Percentiles rank a stretch among this genome's conserved stretches.
These are phyloP conservation scores for Acer negundo DNA, from an alignment of 345 rosid genomes.

Conservation along the genomic window DNA sequence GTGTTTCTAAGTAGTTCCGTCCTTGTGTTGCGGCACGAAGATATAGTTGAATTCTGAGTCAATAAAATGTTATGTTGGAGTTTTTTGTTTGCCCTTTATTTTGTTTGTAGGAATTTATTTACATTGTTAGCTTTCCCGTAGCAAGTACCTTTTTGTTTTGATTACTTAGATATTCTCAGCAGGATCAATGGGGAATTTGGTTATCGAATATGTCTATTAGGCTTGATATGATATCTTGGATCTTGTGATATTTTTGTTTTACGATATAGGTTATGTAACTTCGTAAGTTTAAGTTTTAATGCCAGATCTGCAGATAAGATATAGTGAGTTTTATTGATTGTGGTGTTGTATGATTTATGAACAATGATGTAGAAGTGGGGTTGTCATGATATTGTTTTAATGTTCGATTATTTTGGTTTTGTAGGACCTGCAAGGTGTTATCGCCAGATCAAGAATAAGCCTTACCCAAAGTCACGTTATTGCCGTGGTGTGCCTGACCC, in stretches of 20 bases:
- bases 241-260: too few species aligned
- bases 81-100: too few species aligned
- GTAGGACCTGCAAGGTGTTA: slow-evolving; percentile 67
- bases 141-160: too few species aligned
- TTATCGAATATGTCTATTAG: neutral
- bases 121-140: too few species aligned
- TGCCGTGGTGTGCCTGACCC: slow-evolving; percentile 83
- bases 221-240: neutral
- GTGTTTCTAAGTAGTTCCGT: too few species aligned
- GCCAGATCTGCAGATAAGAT: neutral
- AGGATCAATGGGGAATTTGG: neutral
- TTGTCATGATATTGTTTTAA: neutral
- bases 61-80: too few species aligned
- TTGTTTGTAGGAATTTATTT: too few species aligned
- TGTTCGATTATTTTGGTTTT: slow-evolving; percentile 5
- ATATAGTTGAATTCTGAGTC: too few species aligned
- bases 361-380: neutral
- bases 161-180: neutral
- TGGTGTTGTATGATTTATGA: neutral
- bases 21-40: too few species aligned
- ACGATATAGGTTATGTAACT: too few species aligned
- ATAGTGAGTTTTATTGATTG: neutral
- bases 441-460: slow-evolving; percentile 75
- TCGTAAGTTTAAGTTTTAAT: too few species aligned
- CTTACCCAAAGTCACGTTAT: slow-evolving; percentile 66